Evolutionary conservation across 371 early-diverging fungal genomes (phyloP).

Genomic region (Zychaea mexicana): DNA sequence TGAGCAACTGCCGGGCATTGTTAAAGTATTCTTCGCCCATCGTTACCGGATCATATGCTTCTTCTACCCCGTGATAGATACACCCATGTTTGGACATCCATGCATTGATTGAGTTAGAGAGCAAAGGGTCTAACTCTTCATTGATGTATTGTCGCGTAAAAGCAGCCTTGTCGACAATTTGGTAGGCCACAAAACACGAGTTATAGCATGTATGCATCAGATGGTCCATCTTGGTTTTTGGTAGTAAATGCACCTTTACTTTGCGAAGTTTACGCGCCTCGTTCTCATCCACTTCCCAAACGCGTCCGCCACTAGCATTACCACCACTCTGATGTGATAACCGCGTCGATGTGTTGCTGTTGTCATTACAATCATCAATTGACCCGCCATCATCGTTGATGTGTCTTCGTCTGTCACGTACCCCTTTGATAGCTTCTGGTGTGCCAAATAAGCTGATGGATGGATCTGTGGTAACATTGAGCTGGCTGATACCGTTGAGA

Average conservation of each 20-base stretch:
- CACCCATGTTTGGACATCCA: constrained; percentile 62
- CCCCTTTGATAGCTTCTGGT: constrained; percentile 23
- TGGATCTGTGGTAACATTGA: constrained; percentile 47
- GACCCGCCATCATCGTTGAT: not conserved
- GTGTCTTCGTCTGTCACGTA: constrained; percentile 5
- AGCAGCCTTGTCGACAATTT: constrained; percentile 55
- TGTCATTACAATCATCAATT: not conserved
- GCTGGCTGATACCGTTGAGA: constrained; percentile 46
- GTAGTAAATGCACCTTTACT: constrained; percentile 13
- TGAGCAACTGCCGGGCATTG: constrained; percentile 57
- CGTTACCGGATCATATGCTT: constrained; percentile 28
- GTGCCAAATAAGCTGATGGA: constrained; percentile 37
- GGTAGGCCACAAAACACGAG: constrained; percentile 56
- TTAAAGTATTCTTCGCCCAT: constrained; percentile 62
- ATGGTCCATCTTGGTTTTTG: constrained; percentile 32
- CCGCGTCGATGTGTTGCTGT: not conserved
- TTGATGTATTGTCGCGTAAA: constrained; percentile 47
- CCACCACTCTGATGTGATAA: not conserved
- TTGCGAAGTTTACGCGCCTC: constrained; percentile 30
- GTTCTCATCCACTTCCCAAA: constrained; percentile 50
- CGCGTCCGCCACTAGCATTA: constrained; percentile 17
- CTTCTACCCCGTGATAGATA: constrained; percentile 36
- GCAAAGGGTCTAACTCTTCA: constrained; percentile 46
- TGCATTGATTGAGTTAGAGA: constrained; percentile 60
- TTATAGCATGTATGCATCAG: constrained; percentile 61